A percentile compares a stretch with the other conserved stretches of the same genome.
Conservation (phyloP, 2,329 filamentous ascomycete genomes). For the Macrophomina pseudophaseolina region DNA sequence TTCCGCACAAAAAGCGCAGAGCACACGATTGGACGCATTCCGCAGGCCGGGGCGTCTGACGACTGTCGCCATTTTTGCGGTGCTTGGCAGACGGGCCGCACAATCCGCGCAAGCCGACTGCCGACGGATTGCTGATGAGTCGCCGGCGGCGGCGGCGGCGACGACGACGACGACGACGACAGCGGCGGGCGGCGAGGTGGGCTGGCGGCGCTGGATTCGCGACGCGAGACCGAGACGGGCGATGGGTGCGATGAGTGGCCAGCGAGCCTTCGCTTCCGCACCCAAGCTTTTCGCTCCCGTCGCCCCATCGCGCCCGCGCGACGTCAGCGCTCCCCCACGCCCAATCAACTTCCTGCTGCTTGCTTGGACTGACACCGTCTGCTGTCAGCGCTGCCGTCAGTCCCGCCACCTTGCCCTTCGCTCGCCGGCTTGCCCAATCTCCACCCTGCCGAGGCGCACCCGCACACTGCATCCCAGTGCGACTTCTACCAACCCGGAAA, state of each 20-base stretch:
- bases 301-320: not conserved
- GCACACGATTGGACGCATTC: not conserved
- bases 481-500: too few species aligned
- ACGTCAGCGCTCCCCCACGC: not conserved
- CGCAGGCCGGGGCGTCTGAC: constrained; percentile 24
- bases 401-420: too few species aligned
- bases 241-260: not conserved
- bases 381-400: not conserved
- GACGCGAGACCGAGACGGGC: not conserved
- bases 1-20: constrained; percentile 24
- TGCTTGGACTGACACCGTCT: constrained; percentile 6
- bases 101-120: constrained; percentile 28
- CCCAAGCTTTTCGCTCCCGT: constrained; percentile 20
- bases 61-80: constrained; percentile 6
- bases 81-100: constrained; percentile 27
- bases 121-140: not conserved
- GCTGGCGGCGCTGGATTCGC: too few species aligned
- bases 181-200: too few species aligned
- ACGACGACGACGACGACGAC: too few species aligned
- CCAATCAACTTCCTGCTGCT: constrained; percentile 7
- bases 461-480: too few species aligned
- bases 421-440: not conserved
- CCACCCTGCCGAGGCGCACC: not conserved
- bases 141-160: not conserved
- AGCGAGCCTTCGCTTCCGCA: not conserved